Evolutionary conservation across 106 monocot species (phyloP).

Genomic region (Amphibolis antarctica): DNA sequence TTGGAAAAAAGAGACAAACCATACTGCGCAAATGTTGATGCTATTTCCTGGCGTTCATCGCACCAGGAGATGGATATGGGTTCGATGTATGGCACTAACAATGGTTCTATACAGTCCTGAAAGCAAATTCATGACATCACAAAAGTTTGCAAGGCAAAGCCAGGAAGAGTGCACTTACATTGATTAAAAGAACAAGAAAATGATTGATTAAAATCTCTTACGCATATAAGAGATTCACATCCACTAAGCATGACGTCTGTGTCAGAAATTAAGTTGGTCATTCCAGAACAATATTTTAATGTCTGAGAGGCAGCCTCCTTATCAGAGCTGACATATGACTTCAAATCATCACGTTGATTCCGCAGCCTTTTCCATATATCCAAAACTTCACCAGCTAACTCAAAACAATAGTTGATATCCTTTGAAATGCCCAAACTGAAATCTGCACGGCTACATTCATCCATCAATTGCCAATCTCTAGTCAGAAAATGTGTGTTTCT

Average conservation of each 20-base stretch:
- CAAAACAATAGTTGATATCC: background rate
- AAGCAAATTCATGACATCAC: slow-evolving; percentile 8
- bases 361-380: slow-evolving; percentile 65
- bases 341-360: slow-evolving; percentile 22
- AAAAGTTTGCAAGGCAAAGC: background rate
- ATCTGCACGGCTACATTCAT: slow-evolving; percentile 60
- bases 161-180: background rate
- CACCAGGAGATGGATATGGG: slow-evolving; percentile 37
- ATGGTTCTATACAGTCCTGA: slow-evolving; percentile 56
- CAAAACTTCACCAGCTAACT: slow-evolving; percentile 16
- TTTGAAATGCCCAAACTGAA: slow-evolving; percentile 17
- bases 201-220: slow-evolving; percentile 17
- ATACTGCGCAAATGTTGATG: slow-evolving; percentile 61
- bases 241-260: slow-evolving; percentile 52
- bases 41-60: slow-evolving; percentile 58
- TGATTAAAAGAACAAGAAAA: background rate
- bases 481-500: slow-evolving; percentile 12
- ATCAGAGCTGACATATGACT: slow-evolving; percentile 18
- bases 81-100: slow-evolving; percentile 24
- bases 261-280: slow-evolving; percentile 62
- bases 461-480: slow-evolving; percentile 42
- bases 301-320: slow-evolving; percentile 20
- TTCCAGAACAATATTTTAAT: slow-evolving; percentile 34
- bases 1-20: slow-evolving; percentile 52
- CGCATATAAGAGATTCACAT: slow-evolving; percentile 30